Conservation (phyloP, 1,284 basidiomycete species). For the Naganishia liquefaciens region DNA sequence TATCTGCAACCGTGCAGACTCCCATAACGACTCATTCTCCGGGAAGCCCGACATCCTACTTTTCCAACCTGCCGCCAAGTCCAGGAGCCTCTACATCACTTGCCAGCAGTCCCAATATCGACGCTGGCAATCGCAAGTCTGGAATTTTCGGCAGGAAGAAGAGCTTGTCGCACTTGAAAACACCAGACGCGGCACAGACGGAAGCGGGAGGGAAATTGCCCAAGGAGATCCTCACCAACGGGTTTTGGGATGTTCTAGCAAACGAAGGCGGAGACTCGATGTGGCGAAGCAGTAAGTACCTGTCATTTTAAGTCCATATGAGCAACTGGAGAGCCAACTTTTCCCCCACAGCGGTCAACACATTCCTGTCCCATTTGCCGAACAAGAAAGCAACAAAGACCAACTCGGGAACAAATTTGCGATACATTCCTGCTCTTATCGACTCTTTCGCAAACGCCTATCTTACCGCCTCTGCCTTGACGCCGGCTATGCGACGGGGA, state of each 20-base stretch:
- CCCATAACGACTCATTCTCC: constrained; percentile 3
- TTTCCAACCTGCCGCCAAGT: constrained; percentile 7
- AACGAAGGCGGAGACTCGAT: constrained; percentile 46
- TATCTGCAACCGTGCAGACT: constrained; percentile 5
- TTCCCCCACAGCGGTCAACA: constrained; percentile 34
- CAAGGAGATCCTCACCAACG: constrained; percentile 47
- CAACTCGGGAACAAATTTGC: constrained; percentile 45
- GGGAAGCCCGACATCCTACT: constrained; percentile 12
- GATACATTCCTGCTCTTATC: constrained; percentile 47
- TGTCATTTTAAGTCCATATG: background rate
- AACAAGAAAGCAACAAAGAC: constrained; percentile 51
- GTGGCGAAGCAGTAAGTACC: constrained; percentile 38
- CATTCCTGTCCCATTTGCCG: constrained; percentile 42
- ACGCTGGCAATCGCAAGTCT: constrained; percentile 1
- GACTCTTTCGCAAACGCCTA: constrained; percentile 36
- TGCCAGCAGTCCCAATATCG: background rate
- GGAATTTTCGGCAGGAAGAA: constrained; percentile 14
- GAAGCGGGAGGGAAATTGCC: constrained; percentile 34
- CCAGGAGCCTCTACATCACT: constrained; percentile 3
- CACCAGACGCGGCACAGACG: background rate
- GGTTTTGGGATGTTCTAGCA: constrained; percentile 46
- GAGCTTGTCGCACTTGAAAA: constrained; percentile 3
- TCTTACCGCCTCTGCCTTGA: constrained; percentile 17
- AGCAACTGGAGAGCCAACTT: background rate
- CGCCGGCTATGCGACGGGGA: constrained; percentile 3